These are phyloP conservation scores for Hymenotorrendiella dingleyae DNA, from an alignment of 2,329 filamentous ascomycete genomes.

Conservation along the genomic window DNA sequence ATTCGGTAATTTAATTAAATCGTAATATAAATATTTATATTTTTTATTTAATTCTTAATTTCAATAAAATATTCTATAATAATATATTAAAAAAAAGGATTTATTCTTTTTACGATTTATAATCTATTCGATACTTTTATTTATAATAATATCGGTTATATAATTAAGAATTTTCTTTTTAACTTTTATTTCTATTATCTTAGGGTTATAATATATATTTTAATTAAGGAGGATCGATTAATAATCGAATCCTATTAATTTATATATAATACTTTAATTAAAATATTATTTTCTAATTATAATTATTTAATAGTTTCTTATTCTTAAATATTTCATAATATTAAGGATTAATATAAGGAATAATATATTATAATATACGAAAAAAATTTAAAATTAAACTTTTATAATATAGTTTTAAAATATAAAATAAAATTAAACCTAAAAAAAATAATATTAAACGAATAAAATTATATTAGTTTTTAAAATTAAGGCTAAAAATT, in stretches of 20 bases:
- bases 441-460: too few relatives aligned
- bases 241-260: not conserved
- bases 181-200: not conserved
- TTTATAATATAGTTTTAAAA: too few relatives aligned
- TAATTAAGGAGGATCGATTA: not conserved
- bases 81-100: not conserved
- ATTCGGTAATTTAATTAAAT: not conserved
- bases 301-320: not conserved
- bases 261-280: not conserved
- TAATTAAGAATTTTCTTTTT: not conserved
- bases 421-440: too few relatives aligned
- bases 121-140: not conserved
- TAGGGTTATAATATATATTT: not conserved
- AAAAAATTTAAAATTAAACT: too few relatives aligned
- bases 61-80: not conserved
- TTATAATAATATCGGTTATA: not conserved
- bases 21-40: not conserved
- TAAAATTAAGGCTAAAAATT: too few relatives aligned
- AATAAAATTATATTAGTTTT: too few relatives aligned
- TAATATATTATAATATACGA: too few relatives aligned
- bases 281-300: not conserved
- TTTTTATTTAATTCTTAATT: not conserved
- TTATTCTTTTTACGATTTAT: not conserved
- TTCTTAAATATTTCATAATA: constrained; percentile 41
- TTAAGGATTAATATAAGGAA: too few relatives aligned